phyloP scores from a whole-genome alignment of 2,329 filamentous ascomycete species.

The Botryotinia convoluta region DNA sequence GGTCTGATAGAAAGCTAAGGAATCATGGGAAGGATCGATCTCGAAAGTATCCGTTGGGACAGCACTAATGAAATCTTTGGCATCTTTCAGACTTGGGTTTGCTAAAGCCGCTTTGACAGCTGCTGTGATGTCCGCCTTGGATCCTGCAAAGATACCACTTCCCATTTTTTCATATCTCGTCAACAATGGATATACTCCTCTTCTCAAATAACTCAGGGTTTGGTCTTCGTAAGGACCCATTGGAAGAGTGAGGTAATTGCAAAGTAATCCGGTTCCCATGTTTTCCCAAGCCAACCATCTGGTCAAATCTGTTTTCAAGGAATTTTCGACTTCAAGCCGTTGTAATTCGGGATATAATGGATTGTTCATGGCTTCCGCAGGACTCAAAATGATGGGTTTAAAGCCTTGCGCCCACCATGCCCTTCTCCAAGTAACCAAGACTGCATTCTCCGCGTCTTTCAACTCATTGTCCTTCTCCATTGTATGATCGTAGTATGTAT shows the following conservation, averaged over 20 bases:
- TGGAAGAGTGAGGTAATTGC: conserved; percentile 76
- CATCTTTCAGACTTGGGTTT: conserved; percentile 52
- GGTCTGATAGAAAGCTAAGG: conserved; percentile 76
- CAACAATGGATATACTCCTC: conserved; percentile 70
- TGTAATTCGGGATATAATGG: conserved; percentile 73
- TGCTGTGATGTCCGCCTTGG: conserved; percentile 60
- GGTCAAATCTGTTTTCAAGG: conserved; percentile 68
- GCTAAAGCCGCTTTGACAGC: conserved; percentile 61
- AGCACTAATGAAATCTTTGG: conserved; percentile 62
- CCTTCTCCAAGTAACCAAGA: conserved; percentile 83
- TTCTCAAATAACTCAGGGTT: conserved; percentile 68
- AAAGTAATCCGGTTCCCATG: conserved; percentile 80
- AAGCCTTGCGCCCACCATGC: conserved; percentile 98
- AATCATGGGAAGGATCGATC: conserved; percentile 61
- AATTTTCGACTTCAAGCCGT: conserved; percentile 55
- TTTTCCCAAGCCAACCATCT: conserved; percentile 91
- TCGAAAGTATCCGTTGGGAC: conserved; percentile 59
- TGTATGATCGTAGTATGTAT: conserved; percentile 84
- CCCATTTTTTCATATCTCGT: conserved; percentile 72
- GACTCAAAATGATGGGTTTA: conserved; percentile 75
- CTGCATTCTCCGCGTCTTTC: conserved; percentile 70
- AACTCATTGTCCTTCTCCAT: conserved; percentile 59
- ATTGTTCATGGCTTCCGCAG: conserved; percentile 78
- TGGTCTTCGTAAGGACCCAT: conserved; percentile 75
- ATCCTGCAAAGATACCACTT: conserved; percentile 70